phyloP scores from a whole-genome alignment of 768 basidiomycete genomes.

The Leccinum ochraceum region DNA sequence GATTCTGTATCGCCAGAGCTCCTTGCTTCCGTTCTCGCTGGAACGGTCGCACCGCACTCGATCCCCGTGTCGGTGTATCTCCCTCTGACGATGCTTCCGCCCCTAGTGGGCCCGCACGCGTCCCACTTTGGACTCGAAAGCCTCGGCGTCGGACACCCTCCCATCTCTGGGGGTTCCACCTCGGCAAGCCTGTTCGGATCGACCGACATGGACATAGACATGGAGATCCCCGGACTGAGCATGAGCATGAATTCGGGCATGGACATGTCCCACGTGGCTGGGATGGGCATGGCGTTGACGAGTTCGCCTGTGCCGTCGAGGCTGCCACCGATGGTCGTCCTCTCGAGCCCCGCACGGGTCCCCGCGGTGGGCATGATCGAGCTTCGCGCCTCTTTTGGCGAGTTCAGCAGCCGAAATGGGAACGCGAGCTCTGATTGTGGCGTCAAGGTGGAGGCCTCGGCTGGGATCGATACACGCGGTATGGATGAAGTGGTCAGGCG shows the following conservation, averaged over 20 bases:
- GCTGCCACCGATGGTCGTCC: constrained; percentile 55
- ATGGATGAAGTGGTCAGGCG: constrained; percentile 74
- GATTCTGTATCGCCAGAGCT: constrained; percentile 50
- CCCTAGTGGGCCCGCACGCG: constrained; percentile 17
- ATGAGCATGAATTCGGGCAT: constrained; percentile 36
- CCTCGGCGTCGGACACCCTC: constrained; percentile 27
- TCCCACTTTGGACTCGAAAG: constrained; percentile 32
- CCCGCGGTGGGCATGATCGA: constrained; percentile 67
- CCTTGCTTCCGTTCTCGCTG: constrained; percentile 63
- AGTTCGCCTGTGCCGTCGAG: constrained; percentile 37
- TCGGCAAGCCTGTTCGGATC: constrained; percentile 32
- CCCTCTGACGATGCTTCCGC: constrained; percentile 38
- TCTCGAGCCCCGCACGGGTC: constrained; percentile 66
- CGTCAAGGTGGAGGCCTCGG: constrained; percentile 27
- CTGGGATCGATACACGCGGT: constrained; percentile 50
- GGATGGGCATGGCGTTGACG: constrained; percentile 30
- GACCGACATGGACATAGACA: constrained; percentile 36
- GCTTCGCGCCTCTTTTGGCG: constrained; percentile 64
- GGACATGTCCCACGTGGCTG: constrained; percentile 31
- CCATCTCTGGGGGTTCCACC: constrained; percentile 25
- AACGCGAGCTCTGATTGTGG: constrained; percentile 20
- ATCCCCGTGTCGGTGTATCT: constrained; percentile 77
- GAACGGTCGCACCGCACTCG: constrained; percentile 37
- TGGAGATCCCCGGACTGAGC: constrained; percentile 37
- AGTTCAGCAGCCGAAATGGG: constrained; percentile 25